Conservation (phyloP, 2,329 filamentous ascomycete species). For the Diaporthe ampelina region DNA sequence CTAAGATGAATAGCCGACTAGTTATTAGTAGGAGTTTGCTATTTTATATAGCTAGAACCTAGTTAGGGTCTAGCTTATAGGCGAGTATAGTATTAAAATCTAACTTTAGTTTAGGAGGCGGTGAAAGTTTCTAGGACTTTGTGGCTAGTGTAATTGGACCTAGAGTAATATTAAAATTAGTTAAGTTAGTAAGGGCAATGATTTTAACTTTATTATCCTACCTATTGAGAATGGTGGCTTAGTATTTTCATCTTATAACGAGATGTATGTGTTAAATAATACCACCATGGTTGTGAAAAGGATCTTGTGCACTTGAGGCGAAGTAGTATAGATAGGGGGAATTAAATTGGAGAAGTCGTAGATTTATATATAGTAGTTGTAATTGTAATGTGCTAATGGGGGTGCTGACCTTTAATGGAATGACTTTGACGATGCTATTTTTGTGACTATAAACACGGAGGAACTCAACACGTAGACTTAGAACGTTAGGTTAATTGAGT, state of each 20-base stretch:
- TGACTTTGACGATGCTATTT: slow-evolving; percentile 45
- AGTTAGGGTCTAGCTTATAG: background rate
- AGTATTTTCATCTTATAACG: background rate
- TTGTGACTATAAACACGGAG: slow-evolving; percentile 44
- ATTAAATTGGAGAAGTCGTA: too few species aligned
- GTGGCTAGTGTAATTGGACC: background rate
- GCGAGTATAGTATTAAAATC: background rate
- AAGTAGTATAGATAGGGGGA: too few species aligned
- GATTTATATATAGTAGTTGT: slow-evolving; percentile 41
- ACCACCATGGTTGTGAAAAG: too few species aligned
- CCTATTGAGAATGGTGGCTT: background rate
- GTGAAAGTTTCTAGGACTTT: background rate
- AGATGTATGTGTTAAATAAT: too few species aligned
- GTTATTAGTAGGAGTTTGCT: background rate
- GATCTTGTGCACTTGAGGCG: too few species aligned
- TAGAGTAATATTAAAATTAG: background rate
- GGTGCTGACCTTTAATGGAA: slow-evolving; percentile 43
- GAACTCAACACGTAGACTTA: slow-evolving; percentile 48
- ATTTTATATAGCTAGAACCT: background rate
- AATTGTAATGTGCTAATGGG: slow-evolving; percentile 45
- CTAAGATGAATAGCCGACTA: background rate
- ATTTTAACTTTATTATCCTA: background rate
- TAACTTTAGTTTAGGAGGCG: background rate
- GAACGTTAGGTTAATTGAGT: slow-evolving; percentile 45
- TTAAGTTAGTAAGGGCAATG: background rate